Conservation (phyloP, 768 basidiomycete species). For the Lactarius hatsudake region DNA sequence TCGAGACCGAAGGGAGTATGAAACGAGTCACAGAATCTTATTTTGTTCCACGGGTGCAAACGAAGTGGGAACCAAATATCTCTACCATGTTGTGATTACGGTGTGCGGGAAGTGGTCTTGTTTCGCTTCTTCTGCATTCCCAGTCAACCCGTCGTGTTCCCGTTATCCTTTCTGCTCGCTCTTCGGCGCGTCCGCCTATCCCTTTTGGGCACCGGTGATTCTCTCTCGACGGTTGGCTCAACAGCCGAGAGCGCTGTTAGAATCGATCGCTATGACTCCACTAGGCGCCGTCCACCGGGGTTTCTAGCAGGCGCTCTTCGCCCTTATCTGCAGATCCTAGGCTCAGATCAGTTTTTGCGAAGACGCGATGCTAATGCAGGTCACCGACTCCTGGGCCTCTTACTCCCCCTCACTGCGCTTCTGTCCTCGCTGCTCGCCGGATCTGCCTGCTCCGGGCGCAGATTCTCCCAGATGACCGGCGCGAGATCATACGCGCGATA, state of each 20-base stretch:
- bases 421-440: background rate
- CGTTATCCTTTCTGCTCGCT: slow-evolving; percentile 1
- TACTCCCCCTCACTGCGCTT: background rate
- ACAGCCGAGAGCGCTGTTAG: background rate
- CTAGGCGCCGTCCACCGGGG: background rate
- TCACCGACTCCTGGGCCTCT: slow-evolving; percentile 9
- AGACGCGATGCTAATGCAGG: background rate
- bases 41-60: background rate
- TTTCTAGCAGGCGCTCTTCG: background rate
- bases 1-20: background rate
- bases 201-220: background rate
- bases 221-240: background rate
- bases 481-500: slow-evolving; percentile 73
- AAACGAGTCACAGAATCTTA: background rate
- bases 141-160: background rate
- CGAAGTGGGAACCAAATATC: background rate
- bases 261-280: background rate
- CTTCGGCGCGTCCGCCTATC: background rate
- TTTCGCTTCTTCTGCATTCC: background rate
- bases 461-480: slow-evolving; percentile 53
- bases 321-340: background rate
- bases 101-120: background rate
- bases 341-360: background rate
- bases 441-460: slow-evolving; percentile 33
- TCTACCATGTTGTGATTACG: background rate